These are phyloP conservation scores for Mycena citricolor DNA, from an alignment of 1,284 basidiomycete species.

Conservation along the genomic window DNA sequence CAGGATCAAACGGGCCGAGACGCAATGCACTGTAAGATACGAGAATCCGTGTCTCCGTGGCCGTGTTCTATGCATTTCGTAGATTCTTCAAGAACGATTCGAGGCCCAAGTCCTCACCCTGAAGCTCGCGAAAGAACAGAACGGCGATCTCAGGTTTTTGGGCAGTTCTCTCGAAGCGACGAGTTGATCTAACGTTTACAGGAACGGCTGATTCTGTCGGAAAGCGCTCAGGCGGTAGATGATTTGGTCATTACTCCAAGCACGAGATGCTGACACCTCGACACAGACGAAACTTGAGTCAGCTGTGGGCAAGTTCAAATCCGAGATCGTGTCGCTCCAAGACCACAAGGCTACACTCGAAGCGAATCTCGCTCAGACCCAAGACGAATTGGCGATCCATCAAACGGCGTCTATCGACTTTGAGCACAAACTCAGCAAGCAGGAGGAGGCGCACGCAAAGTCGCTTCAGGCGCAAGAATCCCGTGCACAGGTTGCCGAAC, in stretches of 20 bases:
- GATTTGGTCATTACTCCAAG: too few species aligned
- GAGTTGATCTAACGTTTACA: too few species aligned
- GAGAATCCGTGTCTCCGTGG: too few species aligned
- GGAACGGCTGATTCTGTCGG: constrained; percentile 29
- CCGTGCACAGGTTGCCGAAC: constrained; percentile 28
- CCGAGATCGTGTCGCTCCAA: constrained; percentile 28
- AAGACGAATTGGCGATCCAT: constrained; percentile 24
- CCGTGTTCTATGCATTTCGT: too few species aligned
- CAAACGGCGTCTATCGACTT: constrained; percentile 24
- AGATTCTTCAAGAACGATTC: constrained; percentile 60
- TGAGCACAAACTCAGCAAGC: constrained; percentile 24
- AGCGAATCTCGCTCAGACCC: constrained; percentile 22
- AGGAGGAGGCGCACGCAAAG: constrained; percentile 24
- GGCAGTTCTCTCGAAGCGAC: too few species aligned
- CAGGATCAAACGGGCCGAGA: too few species aligned
- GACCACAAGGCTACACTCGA: constrained; percentile 27
- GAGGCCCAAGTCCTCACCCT: constrained; percentile 55
- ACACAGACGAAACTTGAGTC: constrained; percentile 29
- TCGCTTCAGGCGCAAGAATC: constrained; percentile 27
- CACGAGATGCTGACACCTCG: too few species aligned
- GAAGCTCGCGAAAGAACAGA: constrained; percentile 50
- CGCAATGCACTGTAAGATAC: too few species aligned
- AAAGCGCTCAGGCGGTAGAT: constrained; percentile 26
- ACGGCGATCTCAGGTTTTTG: constrained; percentile 59
- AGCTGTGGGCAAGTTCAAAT: constrained; percentile 26